Evolutionary conservation across 768 basidiomycete genomes (phyloP).

Genomic region (Boletus sp.): DNA sequence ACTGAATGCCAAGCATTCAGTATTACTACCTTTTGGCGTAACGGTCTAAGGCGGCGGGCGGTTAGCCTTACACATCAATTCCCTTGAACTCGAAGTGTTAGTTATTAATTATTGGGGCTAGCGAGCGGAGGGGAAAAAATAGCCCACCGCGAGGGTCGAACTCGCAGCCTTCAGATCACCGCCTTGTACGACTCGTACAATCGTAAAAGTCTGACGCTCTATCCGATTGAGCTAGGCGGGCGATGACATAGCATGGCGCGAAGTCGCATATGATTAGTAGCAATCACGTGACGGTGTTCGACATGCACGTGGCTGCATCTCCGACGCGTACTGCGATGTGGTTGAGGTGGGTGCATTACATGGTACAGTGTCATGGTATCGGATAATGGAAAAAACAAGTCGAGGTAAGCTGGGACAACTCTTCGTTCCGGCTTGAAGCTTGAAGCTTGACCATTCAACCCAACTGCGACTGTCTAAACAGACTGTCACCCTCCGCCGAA

Average conservation of each 20-base stretch:
- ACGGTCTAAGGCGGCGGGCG: too few species aligned
- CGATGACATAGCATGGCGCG: constrained; percentile 4
- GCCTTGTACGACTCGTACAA: constrained; percentile 34
- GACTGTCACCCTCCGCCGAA: background rate
- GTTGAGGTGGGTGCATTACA: background rate
- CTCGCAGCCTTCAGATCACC: constrained; percentile 80
- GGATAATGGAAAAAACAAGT: constrained; percentile 50
- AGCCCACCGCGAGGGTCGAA: constrained; percentile 85
- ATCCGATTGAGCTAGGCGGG: constrained; percentile 68
- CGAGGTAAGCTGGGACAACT: constrained; percentile 23
- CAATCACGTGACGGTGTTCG: constrained; percentile 15
- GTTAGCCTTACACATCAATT: too few species aligned
- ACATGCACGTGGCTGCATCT: constrained; percentile 13
- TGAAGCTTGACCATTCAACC: background rate
- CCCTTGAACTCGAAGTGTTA: background rate
- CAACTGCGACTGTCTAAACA: background rate
- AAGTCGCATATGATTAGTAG: constrained; percentile 32
- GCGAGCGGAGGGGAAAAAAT: constrained; percentile 15
- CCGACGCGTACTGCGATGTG: constrained; percentile 3
- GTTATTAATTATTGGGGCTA: background rate
- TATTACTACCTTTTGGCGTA: too few species aligned
- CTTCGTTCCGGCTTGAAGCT: background rate
- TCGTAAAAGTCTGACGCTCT: constrained; percentile 62
- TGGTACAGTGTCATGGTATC: constrained; percentile 30
- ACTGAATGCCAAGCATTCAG: too few species aligned